phyloP scores from a whole-genome alignment of 2,329 filamentous ascomycete species.

The Paraconiothyrium brasiliense region DNA sequence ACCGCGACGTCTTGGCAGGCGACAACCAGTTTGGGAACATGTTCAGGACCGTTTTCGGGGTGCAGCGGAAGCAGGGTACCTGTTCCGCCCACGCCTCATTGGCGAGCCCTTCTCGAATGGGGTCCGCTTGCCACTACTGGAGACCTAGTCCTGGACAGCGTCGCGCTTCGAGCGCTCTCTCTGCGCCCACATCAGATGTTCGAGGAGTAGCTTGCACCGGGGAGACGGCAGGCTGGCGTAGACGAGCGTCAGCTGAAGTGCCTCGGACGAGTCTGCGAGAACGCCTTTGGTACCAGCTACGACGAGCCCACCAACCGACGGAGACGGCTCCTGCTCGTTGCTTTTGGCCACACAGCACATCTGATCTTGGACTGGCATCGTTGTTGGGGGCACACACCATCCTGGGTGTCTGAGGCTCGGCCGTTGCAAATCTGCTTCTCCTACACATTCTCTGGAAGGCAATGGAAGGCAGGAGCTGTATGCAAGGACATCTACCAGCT shows the following conservation, averaged over 20 bases:
- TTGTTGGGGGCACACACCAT: neutral
- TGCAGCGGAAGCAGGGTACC: conserved; percentile 18
- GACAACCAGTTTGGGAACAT: conserved; percentile 25
- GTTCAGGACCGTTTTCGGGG: conserved; percentile 25
- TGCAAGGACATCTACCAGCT: neutral
- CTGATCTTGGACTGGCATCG: conserved; percentile 6
- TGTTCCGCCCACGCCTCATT: conserved; percentile 32
- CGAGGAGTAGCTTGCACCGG: neutral
- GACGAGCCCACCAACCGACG: neutral
- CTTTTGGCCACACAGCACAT: conserved; percentile 9
- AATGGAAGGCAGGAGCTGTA: neutral
- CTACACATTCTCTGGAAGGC: neutral
- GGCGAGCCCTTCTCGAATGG: conserved; percentile 25
- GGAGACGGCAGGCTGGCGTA: conserved; percentile 11
- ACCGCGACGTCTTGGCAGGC: conserved; percentile 38
- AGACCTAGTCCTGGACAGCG: conserved; percentile 11
- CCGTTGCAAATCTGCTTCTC: neutral
- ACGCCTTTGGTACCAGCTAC: neutral
- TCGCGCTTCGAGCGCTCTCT: conserved; percentile 16
- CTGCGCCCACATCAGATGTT: neutral
- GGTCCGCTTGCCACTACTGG: conserved; percentile 13
- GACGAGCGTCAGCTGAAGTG: conserved; percentile 1
- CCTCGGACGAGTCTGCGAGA: conserved; percentile 1
- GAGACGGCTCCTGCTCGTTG: neutral
- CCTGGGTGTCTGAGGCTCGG: neutral